Evolutionary conservation across 2,329 filamentous ascomycete genomes (phyloP), one percentile per base, ranked within the genome.

Genomic region (Diaporthe longicolla): DNA sequence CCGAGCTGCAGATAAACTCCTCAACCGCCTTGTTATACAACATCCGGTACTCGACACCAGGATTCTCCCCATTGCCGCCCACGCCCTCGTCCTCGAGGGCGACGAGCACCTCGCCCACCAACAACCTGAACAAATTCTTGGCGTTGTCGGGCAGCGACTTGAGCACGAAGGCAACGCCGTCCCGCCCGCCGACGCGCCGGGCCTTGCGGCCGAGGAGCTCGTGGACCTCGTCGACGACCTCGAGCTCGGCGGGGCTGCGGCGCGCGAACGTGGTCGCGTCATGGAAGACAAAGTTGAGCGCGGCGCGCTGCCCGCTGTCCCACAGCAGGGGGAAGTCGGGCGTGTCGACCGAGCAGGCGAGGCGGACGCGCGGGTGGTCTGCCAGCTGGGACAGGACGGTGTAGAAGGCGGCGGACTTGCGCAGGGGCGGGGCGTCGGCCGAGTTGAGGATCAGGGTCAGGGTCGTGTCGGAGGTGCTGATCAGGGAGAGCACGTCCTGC

Each of bases 1-100:
- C 97, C 75, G 94, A 98, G 78, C 94, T 97, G 82, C 96, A 98
- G 66, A 99, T 97, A 82, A 99, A 98, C 80, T 98, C 95, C 83
- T 98, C 95, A 7, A 96, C 93, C 3, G 97, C 95, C 85, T 98
- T 98, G 81, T 97, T 95, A 81, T 98, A 99, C 77, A 99, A 83
- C 78, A 95, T 92, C 29, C 95, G 89, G 82, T 98, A 98, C 84
- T 98, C 96, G 21, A 99, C 91, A 0, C 94, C 95, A 3, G 90
- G 87, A 45, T 89, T 88, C 74, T 91, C 90, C 21, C 86, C 86
- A 0, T 83, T 85, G 4, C 82, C 81, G 11, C 80, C 79, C 17
- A 78, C 85, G 11, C 86, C 87, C n/a, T 90, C 89, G 26, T 92
- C 92, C 76, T 91, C 90, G 82, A 92, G 89, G 40, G 92, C 88